phyloP scores from a whole-genome alignment of 169 alveolate genomes.

The Babesia sp. region DNA sequence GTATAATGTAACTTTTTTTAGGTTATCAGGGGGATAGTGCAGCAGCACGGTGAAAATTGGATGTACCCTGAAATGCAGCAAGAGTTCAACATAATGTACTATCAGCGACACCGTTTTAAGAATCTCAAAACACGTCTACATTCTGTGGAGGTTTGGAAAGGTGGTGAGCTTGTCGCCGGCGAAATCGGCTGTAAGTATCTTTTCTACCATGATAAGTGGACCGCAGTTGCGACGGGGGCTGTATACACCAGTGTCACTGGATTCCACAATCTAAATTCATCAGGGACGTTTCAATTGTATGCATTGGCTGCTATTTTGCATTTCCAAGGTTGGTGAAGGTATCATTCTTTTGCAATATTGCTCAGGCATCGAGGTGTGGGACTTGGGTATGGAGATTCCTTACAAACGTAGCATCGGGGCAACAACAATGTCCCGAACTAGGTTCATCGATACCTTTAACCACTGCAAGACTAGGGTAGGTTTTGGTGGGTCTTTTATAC shows the following conservation, averaged over 20 bases:
- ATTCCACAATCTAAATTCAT: conserved; percentile 63
- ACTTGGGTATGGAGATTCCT: conserved; percentile 74
- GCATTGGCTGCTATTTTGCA: conserved; percentile 71
- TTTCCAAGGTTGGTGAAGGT: conserved; percentile 33
- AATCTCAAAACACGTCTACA: conserved; percentile 28
- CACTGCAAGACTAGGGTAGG: conserved; percentile 33
- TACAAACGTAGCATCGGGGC: conserved; percentile 73
- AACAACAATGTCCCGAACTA: conserved; percentile 42
- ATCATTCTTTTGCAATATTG: neutral
- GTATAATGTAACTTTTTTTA: no score
- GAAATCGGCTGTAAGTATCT: conserved; percentile 69
- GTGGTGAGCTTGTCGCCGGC: conserved; percentile 68
- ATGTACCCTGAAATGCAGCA: conserved; percentile 69
- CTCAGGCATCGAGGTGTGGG: conserved; percentile 71
- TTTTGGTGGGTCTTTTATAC: neutral
- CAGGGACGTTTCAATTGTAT: conserved; percentile 74
- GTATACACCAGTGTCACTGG: conserved; percentile 76
- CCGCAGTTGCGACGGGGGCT: conserved; percentile 64
- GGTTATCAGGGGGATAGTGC: conserved; percentile 71
- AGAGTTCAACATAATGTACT: conserved; percentile 65
- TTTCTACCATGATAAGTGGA: neutral
- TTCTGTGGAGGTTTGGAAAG: conserved; percentile 76
- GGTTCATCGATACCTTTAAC: conserved; percentile 46
- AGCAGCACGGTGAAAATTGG: conserved; percentile 77
- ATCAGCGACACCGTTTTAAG: conserved; percentile 41